Conservation (phyloP, 768 basidiomycete species). For the Hygrophorus pudorinus region DNA sequence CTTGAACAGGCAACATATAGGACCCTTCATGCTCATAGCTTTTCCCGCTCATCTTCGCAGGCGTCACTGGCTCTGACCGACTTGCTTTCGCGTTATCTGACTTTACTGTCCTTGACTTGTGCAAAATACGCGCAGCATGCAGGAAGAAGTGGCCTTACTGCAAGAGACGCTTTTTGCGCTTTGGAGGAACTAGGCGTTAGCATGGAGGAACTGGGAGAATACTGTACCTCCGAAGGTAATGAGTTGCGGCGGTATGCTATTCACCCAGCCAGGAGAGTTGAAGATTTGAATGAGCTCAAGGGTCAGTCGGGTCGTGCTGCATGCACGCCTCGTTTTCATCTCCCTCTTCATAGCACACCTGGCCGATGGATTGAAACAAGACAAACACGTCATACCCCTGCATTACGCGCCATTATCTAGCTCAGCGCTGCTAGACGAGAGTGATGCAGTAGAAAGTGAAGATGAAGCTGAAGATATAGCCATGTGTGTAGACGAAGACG, state of each 20-base stretch:
- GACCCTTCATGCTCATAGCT: slow-evolving; percentile 68
- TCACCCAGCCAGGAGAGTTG: slow-evolving; percentile 52
- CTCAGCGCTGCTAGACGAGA: slow-evolving; percentile 19
- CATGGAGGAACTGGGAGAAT: slow-evolving; percentile 60
- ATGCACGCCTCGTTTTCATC: slow-evolving; percentile 14
- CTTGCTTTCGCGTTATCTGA: slow-evolving; percentile 65
- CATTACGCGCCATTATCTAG: slow-evolving; percentile 30
- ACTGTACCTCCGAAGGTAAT: slow-evolving; percentile 52
- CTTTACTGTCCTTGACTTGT: slow-evolving; percentile 54
- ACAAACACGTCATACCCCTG: slow-evolving; percentile 44
- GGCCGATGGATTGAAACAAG: slow-evolving; percentile 43
- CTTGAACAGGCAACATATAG: slow-evolving; percentile 59
- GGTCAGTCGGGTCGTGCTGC: slow-evolving; percentile 34
- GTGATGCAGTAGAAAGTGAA: slow-evolving; percentile 16
- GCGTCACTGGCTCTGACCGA: slow-evolving; percentile 65
- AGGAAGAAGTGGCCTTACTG: slow-evolving; percentile 48
- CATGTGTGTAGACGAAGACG: slow-evolving; percentile 12
- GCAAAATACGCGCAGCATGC: slow-evolving; percentile 69
- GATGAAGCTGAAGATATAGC: slow-evolving; percentile 23
- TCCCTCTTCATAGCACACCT: slow-evolving; percentile 43
- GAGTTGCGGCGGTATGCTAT: slow-evolving; percentile 62
- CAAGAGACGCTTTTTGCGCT: slow-evolving; percentile 52
- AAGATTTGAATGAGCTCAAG: slow-evolving; percentile 67
- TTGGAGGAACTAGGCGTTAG: slow-evolving; percentile 69
- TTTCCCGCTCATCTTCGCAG: slow-evolving; percentile 66